Conservation (phyloP, 352 stramenopile species). For the Elongisporangium senticosum region DNA sequence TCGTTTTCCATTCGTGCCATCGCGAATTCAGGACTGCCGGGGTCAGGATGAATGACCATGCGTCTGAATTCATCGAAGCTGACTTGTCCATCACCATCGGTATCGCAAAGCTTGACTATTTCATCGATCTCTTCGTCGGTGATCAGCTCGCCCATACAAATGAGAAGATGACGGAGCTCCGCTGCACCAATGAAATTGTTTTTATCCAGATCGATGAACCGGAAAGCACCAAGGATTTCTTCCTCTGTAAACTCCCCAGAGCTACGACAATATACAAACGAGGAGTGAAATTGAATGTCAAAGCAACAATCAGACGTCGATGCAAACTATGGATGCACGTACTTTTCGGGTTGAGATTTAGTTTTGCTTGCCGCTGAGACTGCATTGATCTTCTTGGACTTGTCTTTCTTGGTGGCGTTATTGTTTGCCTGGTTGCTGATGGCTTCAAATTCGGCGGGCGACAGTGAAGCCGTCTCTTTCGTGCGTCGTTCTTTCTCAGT, state of each 20-base stretch:
- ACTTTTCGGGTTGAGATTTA: slow-evolving; percentile 23
- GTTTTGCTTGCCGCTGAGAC: slow-evolving; percentile 17
- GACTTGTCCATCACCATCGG: slow-evolving; percentile 90
- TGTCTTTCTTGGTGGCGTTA: slow-evolving; percentile 1
- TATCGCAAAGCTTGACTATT: slow-evolving; percentile 92
- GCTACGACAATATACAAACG: not conserved
- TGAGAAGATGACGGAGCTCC: slow-evolving; percentile 90
- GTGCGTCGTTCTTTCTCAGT: slow-evolving; percentile 66
- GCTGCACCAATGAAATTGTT: slow-evolving; percentile 91
- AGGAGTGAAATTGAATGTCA: not conserved
- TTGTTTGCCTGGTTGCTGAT: not conserved
- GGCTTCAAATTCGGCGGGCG: slow-evolving; percentile 4
- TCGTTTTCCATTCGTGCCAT: slow-evolving; percentile 20
- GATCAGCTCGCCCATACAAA: slow-evolving; percentile 95
- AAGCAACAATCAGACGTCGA: not conserved
- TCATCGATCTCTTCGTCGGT: slow-evolving; percentile 92
- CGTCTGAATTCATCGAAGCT: slow-evolving; percentile 89
- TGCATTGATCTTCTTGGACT: slow-evolving; percentile 18
- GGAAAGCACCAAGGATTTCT: slow-evolving; percentile 89
- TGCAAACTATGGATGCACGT: not conserved
- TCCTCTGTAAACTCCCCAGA: slow-evolving; percentile 88
- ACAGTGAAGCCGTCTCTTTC: slow-evolving; percentile 41
- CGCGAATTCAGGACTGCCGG: slow-evolving; percentile 72
- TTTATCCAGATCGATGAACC: slow-evolving; percentile 91
- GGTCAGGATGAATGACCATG: slow-evolving; percentile 89